phyloP scores from a whole-genome alignment of 192 early-diverging fungal genomes.

The Cladochytrium replicatum region DNA sequence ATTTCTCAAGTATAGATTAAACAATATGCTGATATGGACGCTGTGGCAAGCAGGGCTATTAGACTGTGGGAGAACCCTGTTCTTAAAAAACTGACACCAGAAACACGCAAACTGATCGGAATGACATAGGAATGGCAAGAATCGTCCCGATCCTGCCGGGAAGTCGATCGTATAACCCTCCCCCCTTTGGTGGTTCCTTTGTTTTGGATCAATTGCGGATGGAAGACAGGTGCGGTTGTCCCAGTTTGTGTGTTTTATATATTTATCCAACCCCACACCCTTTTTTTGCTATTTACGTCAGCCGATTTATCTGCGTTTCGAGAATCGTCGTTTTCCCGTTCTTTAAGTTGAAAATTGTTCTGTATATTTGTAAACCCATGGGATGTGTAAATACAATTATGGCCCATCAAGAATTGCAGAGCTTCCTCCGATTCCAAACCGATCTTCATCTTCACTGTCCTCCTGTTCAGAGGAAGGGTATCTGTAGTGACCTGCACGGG shows the following conservation, averaged over 20 bases:
- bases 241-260: too few relatives aligned
- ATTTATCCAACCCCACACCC: neutral
- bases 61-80: constrained; percentile 35
- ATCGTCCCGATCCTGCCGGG: neutral
- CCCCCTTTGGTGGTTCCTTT: too few relatives aligned
- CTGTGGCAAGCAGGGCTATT: constrained; percentile 28
- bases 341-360: neutral
- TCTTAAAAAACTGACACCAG: constrained; percentile 21
- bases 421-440: constrained; percentile 29
- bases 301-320: neutral
- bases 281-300: neutral
- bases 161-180: constrained; percentile 2
- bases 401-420: constrained; percentile 32
- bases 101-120: constrained; percentile 13
- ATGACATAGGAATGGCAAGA: constrained; percentile 5
- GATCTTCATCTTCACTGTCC: constrained; percentile 22
- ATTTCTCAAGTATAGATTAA: constrained; percentile 17
- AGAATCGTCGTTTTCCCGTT: neutral
- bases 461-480: too few relatives aligned
- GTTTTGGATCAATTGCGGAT: too few relatives aligned
- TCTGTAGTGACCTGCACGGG: too few relatives aligned
- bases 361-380: neutral
- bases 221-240: too few relatives aligned
- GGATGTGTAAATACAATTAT: constrained; percentile 4
- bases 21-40: constrained; percentile 25